phyloP scores from a whole-genome alignment of 164 flowering plant genomes.

The Berberis thunbergii region DNA sequence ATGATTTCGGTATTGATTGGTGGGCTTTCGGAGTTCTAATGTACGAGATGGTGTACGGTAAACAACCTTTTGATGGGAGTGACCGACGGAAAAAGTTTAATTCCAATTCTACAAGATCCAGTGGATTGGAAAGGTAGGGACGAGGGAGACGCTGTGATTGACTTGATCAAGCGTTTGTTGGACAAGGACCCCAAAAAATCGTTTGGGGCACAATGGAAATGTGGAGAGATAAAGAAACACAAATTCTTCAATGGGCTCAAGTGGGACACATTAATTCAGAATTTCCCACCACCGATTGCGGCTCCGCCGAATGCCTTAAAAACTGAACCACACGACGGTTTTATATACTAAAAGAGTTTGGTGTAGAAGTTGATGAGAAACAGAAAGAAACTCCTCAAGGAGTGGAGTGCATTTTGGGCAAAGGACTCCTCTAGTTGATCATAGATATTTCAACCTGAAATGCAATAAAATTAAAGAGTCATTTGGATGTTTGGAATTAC shows the following conservation, averaged over 20 bases:
- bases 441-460: too few relatives aligned
- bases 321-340: too few relatives aligned
- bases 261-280: constrained; percentile 76
- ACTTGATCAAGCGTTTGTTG: constrained; percentile 57
- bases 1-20: constrained; percentile 93
- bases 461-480: too few relatives aligned
- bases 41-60: constrained; percentile 88
- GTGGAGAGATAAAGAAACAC: constrained; percentile 76
- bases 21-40: constrained; percentile 82
- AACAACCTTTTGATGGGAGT: constrained; percentile 76
- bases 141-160: constrained; percentile 41
- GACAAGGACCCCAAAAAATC: constrained; percentile 71
- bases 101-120: constrained; percentile 37
- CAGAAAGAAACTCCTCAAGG: too few relatives aligned
- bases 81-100: constrained; percentile 65
- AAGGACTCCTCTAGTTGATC: too few relatives aligned
- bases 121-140: constrained; percentile 50
- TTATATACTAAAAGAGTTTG: too few relatives aligned
- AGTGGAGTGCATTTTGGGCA: too few relatives aligned
- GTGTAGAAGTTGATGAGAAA: too few relatives aligned
- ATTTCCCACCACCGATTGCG: constrained; percentile 53
- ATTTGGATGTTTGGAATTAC: too few relatives aligned
- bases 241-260: constrained; percentile 55
- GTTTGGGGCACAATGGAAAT: constrained; percentile 61
- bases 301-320: too few relatives aligned